Evolutionary conservation across 805 yeast species (phyloP).

Genomic region (Hanseniaspora nectarophila): DNA sequence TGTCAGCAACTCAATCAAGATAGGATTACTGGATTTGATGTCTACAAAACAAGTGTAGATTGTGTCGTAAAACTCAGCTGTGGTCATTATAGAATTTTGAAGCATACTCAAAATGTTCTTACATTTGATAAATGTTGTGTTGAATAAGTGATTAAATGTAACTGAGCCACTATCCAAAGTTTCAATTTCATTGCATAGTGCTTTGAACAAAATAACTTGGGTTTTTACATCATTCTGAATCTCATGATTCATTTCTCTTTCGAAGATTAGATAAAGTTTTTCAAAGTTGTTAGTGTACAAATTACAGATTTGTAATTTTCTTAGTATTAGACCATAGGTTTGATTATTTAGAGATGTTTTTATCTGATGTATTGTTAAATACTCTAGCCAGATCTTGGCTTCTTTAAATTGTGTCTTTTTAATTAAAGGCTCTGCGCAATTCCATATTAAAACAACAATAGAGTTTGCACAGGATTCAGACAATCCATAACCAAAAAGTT

Average conservation of each 20-base stretch:
- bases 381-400: constrained; percentile 23
- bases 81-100: background rate
- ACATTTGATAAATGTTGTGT: constrained; percentile 9
- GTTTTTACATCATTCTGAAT: constrained; percentile 25
- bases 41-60: background rate
- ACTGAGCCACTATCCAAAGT: constrained; percentile 15
- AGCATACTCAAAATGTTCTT: background rate
- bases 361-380: constrained; percentile 16
- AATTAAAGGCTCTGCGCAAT: constrained; percentile 27
- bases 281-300: constrained; percentile 21
- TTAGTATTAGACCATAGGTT: constrained; percentile 30
- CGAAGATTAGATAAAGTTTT: constrained; percentile 20
- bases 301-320: constrained; percentile 28
- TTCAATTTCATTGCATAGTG: constrained; percentile 17
- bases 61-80: background rate
- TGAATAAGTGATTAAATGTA: constrained; percentile 26
- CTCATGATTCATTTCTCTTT: constrained; percentile 19
- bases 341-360: constrained; percentile 19
- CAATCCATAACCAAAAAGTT: constrained; percentile 21
- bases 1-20: constrained; percentile 24
- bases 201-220: constrained; percentile 27
- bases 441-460: constrained; percentile 32
- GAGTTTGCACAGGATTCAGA: constrained; percentile 27
- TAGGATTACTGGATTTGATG: constrained; percentile 22
- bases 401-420: constrained; percentile 21